Percentiles rank a stretch among this genome's conserved stretches.
Conservation (phyloP, 495 filamentous ascomycete genomes). For the Cudoniella acicularis region DNA sequence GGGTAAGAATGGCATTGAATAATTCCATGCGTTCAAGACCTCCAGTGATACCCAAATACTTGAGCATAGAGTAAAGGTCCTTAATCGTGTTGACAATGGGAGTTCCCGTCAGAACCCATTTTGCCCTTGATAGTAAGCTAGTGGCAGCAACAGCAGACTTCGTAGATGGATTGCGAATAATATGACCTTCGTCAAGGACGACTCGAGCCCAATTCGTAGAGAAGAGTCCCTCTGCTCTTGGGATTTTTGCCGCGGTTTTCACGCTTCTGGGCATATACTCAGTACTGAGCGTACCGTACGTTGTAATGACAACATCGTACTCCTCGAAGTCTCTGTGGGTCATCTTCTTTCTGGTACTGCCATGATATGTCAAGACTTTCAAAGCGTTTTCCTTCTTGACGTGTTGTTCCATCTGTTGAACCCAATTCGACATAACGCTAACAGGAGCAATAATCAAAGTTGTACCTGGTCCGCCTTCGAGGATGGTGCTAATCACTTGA, state of each 20-base stretch:
- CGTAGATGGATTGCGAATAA: slow-evolving; percentile 73
- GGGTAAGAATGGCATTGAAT: slow-evolving; percentile 71
- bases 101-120: slow-evolving; percentile 82
- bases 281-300: slow-evolving; percentile 60
- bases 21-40: slow-evolving; percentile 71
- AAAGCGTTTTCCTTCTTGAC: slow-evolving; percentile 56
- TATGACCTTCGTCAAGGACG: slow-evolving; percentile 86
- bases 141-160: slow-evolving; percentile 67
- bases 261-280: slow-evolving; percentile 29
- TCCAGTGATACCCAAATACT: slow-evolving; percentile 73
- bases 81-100: slow-evolving; percentile 78
- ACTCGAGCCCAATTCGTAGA: slow-evolving; percentile 74
- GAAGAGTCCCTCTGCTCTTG: slow-evolving; percentile 47
- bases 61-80: slow-evolving; percentile 77
- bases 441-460: slow-evolving; percentile 84
- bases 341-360: slow-evolving; percentile 51
- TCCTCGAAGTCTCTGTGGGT: slow-evolving; percentile 49
- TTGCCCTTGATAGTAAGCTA: slow-evolving; percentile 61
- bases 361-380: slow-evolving; percentile 74
- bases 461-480: slow-evolving; percentile 53
- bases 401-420: slow-evolving; percentile 73
- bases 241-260: slow-evolving; percentile 7
- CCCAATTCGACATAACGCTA: slow-evolving; percentile 92
- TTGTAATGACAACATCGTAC: slow-evolving; percentile 79
- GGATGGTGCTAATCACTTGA: slow-evolving; percentile 77